Base-by-base conservation (phyloP, 2,329 filamentous ascomycete species). In the Byssothecium circinans region DNA sequence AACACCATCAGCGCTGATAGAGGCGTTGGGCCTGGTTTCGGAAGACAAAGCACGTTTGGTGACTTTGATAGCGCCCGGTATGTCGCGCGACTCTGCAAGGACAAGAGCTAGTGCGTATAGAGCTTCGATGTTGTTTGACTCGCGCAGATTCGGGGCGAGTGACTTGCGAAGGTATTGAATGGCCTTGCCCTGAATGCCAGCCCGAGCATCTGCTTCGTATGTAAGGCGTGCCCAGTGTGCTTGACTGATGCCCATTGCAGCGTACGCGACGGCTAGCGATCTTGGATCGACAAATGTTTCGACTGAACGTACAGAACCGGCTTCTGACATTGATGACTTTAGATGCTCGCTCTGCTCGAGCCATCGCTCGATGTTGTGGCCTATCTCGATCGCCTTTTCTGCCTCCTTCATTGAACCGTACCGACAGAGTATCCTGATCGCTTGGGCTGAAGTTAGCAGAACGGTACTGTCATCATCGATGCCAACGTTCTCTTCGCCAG, bases 141-240 rank as follows among this genome's bases (percentile, higher is more conserved):
- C 81, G 32, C 83, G 82, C 37, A 83, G 81, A 39, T 86, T 83
- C 3, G 85, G 81, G 1, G 83, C 81, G 15, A 95, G 72, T 8
- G 89, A 87, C 61, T 82, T 88, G 35, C 86, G 84, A 40, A 97
- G 79, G 52, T 84, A 86, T 54, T 84, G 80, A 30, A 94, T 84
- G 2, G 92, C 91, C 64, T 89, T 86, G 30, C 81, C 78, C 61
- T 95, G 91, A 35, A 92, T 82, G 40, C 87, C 83, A 5, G 84
- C 79, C 50, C 94, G 82, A 15, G 80, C 76, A 33, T 85, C 80
- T 19, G 85, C 86, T 54, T 96, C 86, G 49, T 85, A 88, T 0
- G 91, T 96, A 63, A 86, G 79, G 43, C 86, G 83, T 36, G 91
- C 89, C 90, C 90, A 96, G 53, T 92, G 86, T 2, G 91, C 89